Evolutionary conservation across 768 basidiomycete species (phyloP).

Genomic region (Lactarius vividus): DNA sequence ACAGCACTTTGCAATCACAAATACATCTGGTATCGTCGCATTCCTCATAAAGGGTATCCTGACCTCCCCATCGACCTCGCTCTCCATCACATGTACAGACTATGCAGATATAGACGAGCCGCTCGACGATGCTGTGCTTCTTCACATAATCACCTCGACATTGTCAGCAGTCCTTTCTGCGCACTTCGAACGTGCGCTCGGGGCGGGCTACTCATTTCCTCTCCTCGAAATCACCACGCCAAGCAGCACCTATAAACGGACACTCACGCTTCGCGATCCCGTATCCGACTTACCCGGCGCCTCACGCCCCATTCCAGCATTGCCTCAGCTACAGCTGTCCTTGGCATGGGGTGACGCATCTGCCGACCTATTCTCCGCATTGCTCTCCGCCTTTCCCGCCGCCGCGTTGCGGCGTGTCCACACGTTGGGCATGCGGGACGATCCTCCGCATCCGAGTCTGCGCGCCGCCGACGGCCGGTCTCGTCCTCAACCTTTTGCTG

Average conservation of each 20-base stretch:
- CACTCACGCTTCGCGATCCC: background rate
- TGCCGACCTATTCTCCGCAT: constrained; percentile 1
- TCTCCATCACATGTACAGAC: constrained; percentile 15
- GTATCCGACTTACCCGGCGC: background rate
- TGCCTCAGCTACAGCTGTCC: background rate
- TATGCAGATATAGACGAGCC: constrained; percentile 2
- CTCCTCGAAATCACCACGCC: constrained; percentile 13
- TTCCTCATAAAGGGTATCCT: constrained; percentile 8
- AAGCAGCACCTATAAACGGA: background rate
- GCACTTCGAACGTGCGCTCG: background rate
- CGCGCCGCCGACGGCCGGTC: constrained; percentile 15
- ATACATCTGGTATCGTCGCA: constrained; percentile 5
- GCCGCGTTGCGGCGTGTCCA: background rate
- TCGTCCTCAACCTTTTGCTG: constrained; percentile 1
- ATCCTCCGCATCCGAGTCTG: background rate
- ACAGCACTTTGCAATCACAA: constrained; percentile 9
- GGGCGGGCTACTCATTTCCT: background rate
- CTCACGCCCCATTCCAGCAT: background rate
- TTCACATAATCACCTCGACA: constrained; percentile 1
- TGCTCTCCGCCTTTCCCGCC: constrained; percentile 9
- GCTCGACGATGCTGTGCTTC: constrained; percentile 6
- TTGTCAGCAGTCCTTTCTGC: constrained; percentile 13
- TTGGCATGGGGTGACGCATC: background rate
- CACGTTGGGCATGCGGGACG: constrained; percentile 8
- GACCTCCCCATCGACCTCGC: background rate